These are phyloP conservation scores for Hymenoscyphus linearis DNA, from an alignment of 2,329 filamentous ascomycete genomes.

Conservation along the genomic window DNA sequence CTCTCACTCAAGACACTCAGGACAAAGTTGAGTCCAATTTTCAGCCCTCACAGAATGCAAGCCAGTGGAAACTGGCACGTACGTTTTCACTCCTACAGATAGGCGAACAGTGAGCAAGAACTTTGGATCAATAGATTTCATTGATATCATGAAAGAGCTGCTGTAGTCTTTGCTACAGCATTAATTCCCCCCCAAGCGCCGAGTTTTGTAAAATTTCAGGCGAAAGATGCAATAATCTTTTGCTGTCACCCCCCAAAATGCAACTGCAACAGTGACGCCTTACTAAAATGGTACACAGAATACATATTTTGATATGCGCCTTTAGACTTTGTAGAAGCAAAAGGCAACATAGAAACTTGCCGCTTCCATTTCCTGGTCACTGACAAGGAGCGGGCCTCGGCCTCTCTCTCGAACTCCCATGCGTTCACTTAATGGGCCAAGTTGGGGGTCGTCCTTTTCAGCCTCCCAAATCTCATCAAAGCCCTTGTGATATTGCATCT, in stretches of 20 bases:
- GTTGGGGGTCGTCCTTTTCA: slow-evolving; percentile 76
- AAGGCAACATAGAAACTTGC: slow-evolving; percentile 90
- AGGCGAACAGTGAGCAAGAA: too few relatives aligned
- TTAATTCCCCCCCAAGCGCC: not conserved
- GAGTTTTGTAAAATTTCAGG: not conserved
- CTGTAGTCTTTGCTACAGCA: not conserved
- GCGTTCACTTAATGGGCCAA: slow-evolving; percentile 84
- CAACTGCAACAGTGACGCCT: not conserved
- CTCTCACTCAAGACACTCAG: not conserved
- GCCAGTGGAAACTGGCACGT: not conserved
- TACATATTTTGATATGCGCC: not conserved
- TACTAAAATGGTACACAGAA: not conserved
- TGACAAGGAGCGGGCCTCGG: slow-evolving; percentile 61
- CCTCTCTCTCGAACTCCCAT: slow-evolving; percentile 83
- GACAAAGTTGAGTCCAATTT: not conserved
- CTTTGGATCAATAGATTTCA: not conserved
- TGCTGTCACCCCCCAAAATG: not conserved
- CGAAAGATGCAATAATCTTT: not conserved
- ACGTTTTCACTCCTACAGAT: too few relatives aligned
- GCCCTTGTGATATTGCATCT: slow-evolving; percentile 86
- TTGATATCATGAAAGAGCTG: not conserved
- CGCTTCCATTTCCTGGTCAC: slow-evolving; percentile 86
- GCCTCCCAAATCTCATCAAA: slow-evolving; percentile 90
- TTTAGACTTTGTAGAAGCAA: slow-evolving; percentile 89
- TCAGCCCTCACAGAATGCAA: not conserved